phyloP scores from a whole-genome alignment of 768 basidiomycete species.

The Ramaria rubella region DNA sequence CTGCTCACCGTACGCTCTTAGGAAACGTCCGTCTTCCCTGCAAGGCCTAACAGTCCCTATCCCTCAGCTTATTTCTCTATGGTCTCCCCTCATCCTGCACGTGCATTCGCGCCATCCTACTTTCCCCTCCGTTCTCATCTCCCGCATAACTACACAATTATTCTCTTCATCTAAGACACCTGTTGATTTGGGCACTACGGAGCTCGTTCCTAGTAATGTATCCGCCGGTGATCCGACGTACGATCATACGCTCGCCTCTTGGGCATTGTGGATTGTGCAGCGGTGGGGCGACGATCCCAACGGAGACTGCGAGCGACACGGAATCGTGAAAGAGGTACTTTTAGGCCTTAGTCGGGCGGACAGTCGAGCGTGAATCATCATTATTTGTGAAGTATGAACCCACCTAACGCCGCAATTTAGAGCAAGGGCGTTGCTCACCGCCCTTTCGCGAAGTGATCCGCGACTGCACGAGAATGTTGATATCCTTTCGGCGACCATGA shows the following conservation, averaged over 20 bases:
- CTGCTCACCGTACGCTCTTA: neutral
- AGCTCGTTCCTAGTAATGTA: slow-evolving; percentile 16
- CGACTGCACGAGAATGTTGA: slow-evolving; percentile 21
- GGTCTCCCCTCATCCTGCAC: slow-evolving; percentile 59
- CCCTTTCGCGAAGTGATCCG: slow-evolving; percentile 33
- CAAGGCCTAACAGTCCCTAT: slow-evolving; percentile 44
- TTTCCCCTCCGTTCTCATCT: slow-evolving; percentile 45
- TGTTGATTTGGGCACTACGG: neutral
- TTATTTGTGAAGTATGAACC: neutral
- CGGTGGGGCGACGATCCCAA: slow-evolving; percentile 29
- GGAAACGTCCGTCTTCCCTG: slow-evolving; percentile 46
- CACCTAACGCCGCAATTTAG: slow-evolving; percentile 8
- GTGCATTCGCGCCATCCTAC: slow-evolving; percentile 49
- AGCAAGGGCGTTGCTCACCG: slow-evolving; percentile 32
- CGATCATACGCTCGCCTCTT: slow-evolving; percentile 56
- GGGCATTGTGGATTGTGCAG: slow-evolving; percentile 58
- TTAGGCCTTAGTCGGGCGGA: slow-evolving; percentile 35
- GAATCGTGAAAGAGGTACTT: slow-evolving; percentile 32
- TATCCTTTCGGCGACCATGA: neutral
- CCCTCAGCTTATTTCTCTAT: slow-evolving; percentile 45
- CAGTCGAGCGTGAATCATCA: slow-evolving; percentile 31
- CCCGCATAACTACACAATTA: slow-evolving; percentile 37
- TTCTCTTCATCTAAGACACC: slow-evolving; percentile 13
- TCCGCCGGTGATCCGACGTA: slow-evolving; percentile 37
- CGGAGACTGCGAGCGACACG: slow-evolving; percentile 36